A percentile compares a stretch with the other conserved stretches of the same genome.
phyloP scores from a whole-genome alignment of 345 rosid genomes.

The Acer negundo region DNA sequence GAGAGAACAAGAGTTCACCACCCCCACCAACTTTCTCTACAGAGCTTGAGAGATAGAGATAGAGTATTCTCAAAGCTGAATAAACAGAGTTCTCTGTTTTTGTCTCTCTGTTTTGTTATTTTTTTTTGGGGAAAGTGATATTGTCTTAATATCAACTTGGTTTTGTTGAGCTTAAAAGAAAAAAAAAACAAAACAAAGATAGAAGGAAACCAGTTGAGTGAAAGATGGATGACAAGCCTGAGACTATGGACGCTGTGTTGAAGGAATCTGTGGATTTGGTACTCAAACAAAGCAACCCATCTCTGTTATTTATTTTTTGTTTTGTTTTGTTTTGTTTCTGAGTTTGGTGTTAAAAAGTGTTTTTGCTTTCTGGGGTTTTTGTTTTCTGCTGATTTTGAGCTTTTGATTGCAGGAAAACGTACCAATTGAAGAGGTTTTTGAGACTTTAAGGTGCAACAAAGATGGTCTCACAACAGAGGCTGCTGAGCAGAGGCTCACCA shows the following conservation, averaged over 20 bases:
- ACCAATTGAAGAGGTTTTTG: constrained; percentile 65
- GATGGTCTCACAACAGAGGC: constrained; percentile 61
- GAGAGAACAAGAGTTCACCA: constrained; percentile 2
- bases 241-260: constrained; percentile 58
- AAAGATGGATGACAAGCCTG: constrained; percentile 49
- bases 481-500: constrained; percentile 54
- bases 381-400: constrained; percentile 23
- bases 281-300: constrained; percentile 25
- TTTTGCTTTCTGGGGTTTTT: constrained; percentile 15
- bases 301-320: constrained; percentile 8
- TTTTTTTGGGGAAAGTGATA: not conserved
- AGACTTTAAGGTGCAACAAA: constrained; percentile 54
- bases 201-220: not conserved
- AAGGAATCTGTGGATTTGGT: constrained; percentile 79
- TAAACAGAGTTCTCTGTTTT: constrained; percentile 19
- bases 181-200: not conserved
- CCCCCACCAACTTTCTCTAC: not conserved
- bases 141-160: not conserved
- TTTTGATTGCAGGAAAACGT: constrained; percentile 55
- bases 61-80: constrained; percentile 6
- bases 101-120: not conserved
- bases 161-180: constrained; percentile 9
- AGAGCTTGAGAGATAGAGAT: not conserved
- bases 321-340: not conserved
- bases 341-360: not conserved